Evolutionary conservation across 1,284 basidiomycete genomes (phyloP).

Genomic region (Thelephora terrestris): DNA sequence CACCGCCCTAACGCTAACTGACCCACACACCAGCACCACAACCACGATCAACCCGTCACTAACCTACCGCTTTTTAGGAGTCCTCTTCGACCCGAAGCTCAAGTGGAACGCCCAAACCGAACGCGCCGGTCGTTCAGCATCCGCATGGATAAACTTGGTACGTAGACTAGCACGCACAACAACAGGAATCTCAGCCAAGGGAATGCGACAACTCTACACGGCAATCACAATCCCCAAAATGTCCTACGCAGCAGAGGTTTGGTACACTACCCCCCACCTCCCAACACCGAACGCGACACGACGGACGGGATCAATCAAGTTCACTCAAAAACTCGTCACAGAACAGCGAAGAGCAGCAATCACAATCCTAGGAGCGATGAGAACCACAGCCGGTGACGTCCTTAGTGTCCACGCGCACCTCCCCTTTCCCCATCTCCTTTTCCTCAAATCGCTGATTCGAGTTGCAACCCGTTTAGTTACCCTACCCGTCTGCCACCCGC

Average conservation of each 20-base stretch:
- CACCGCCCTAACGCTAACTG: background rate
- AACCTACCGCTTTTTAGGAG: background rate
- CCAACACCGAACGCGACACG: conserved; percentile 15
- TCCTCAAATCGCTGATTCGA: conserved; percentile 7
- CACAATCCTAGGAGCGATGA: conserved; percentile 19
- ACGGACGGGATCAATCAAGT: conserved; percentile 8
- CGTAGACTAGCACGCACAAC: background rate
- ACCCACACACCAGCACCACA: background rate
- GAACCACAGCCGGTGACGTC: conserved; percentile 22
- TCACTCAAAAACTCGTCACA: conserved; percentile 4
- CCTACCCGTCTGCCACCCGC: conserved; percentile 22
- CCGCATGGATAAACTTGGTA: too few relatives aligned
- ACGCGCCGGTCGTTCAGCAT: too few relatives aligned
- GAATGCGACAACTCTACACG: conserved; percentile 17
- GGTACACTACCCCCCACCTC: conserved; percentile 18
- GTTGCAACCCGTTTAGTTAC: conserved; percentile 17
- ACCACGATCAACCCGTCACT: background rate
- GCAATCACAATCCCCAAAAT: conserved; percentile 24
- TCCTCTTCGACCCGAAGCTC: background rate
- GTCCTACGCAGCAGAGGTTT: conserved; percentile 27
- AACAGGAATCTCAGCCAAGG: background rate
- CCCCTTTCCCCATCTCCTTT: conserved; percentile 18
- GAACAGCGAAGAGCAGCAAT: conserved; percentile 10
- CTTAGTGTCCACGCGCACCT: conserved; percentile 24
- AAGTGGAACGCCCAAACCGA: background rate